Conservation (phyloP, 768 basidiomycete species). For the Leccinellum rugosiceps region DNA sequence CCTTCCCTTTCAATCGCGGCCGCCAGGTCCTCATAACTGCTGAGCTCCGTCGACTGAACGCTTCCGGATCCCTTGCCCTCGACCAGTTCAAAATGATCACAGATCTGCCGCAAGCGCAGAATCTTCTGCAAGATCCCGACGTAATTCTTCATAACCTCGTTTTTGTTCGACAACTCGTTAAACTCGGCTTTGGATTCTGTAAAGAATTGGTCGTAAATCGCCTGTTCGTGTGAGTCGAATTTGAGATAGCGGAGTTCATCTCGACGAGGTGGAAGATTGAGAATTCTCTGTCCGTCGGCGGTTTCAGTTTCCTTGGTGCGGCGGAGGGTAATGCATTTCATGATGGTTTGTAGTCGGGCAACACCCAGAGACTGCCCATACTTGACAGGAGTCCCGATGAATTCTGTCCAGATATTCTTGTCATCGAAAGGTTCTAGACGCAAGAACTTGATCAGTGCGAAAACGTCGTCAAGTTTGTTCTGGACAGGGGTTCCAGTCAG, state of each 20-base stretch:
- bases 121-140: conserved; percentile 97
- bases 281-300: conserved; percentile 77
- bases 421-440: conserved; percentile 91
- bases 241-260: conserved; percentile 85
- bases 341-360: conserved; percentile 91
- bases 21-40: conserved; percentile 73
- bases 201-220: conserved; percentile 87
- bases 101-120: conserved; percentile 93
- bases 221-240: conserved; percentile 78
- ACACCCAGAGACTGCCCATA: conserved; percentile 87
- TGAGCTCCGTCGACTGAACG: conserved; percentile 43
- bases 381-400: conserved; percentile 90
- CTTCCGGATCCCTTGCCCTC: conserved; percentile 60
- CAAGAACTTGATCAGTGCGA: conserved; percentile 94
- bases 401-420: conserved; percentile 90
- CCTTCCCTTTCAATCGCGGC: conserved; percentile 76
- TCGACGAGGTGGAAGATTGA: conserved; percentile 85
- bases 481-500: conserved; percentile 99
- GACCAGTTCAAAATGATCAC: conserved; percentile 92
- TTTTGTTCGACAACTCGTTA: conserved; percentile 78
- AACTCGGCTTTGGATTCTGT: conserved; percentile 91
- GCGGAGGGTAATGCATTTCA: conserved; percentile 94
- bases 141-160: conserved; percentile 97
- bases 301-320: conserved; percentile 91
- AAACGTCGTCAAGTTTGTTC: conserved; percentile 98